phyloP scores from a whole-genome alignment of 2,329 filamentous ascomycete species.

The Cucurbitaria berberidis region DNA sequence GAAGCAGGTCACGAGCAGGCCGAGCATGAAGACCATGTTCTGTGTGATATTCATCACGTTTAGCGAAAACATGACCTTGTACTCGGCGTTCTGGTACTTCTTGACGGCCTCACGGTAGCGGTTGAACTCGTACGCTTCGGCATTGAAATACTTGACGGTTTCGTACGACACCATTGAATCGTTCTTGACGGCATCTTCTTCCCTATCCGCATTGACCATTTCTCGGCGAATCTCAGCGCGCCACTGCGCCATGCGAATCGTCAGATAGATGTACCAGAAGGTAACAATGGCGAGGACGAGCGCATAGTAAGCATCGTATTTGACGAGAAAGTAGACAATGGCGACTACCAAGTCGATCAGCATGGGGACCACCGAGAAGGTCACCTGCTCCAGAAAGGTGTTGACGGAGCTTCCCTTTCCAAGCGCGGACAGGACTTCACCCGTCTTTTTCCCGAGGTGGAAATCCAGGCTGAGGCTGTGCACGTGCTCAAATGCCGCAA shows the following conservation, averaged over 20 bases:
- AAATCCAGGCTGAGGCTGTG: slow-evolving; percentile 95
- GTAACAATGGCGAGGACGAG: slow-evolving; percentile 89
- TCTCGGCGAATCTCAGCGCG: slow-evolving; percentile 87
- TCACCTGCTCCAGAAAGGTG: slow-evolving; percentile 93
- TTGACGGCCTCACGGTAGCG: slow-evolving; percentile 63
- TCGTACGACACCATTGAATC: slow-evolving; percentile 99
- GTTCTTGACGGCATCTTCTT: slow-evolving; percentile 97
- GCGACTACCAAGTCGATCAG: slow-evolving; percentile 86
- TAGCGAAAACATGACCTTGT: slow-evolving; percentile 62
- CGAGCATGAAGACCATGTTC: slow-evolving; percentile 68
- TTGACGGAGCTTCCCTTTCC: slow-evolving; percentile 98
- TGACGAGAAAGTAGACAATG: slow-evolving; percentile 77
- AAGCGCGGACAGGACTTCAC: slow-evolving; percentile 91
- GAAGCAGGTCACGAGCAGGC: slow-evolving; percentile 71
- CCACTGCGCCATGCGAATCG: slow-evolving; percentile 93
- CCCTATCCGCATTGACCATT: slow-evolving; percentile 93
- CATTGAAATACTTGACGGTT: slow-evolving; percentile 71
- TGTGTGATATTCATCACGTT: slow-evolving; percentile 67
- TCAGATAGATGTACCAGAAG: slow-evolving; percentile 96
- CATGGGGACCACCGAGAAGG: slow-evolving; percentile 95
- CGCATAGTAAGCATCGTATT: slow-evolving; percentile 88
- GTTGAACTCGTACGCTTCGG: slow-evolving; percentile 64
- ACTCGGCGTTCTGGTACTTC: slow-evolving; percentile 64
- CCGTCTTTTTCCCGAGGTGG: slow-evolving; percentile 93
- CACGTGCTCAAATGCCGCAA: slow-evolving; percentile 96